These are phyloP conservation scores for Musa acuminata DNA, from an alignment of 176 grass and related monocot species.

Conservation along the genomic window DNA sequence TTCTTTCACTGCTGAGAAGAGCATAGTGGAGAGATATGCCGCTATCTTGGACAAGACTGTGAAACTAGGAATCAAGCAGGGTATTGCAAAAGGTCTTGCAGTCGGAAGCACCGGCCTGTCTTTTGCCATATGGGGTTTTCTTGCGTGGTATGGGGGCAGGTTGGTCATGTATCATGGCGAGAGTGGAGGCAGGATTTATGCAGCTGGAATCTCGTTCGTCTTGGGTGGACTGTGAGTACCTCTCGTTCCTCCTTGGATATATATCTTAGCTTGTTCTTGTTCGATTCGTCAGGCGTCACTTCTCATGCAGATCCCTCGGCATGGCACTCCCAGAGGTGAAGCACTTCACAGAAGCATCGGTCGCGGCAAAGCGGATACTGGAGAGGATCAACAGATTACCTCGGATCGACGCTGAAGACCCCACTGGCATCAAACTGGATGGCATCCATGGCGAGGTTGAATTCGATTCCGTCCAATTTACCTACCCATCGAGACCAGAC, in stretches of 20 bases:
- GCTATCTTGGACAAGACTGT: slow-evolving; percentile 60
- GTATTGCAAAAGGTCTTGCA: slow-evolving; percentile 80
- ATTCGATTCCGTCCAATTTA: slow-evolving; percentile 57
- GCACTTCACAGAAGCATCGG: slow-evolving; percentile 84
- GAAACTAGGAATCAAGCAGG: slow-evolving; percentile 87
- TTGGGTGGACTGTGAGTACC: slow-evolving; percentile 82
- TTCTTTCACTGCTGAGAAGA: slow-evolving; percentile 85
- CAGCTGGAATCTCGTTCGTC: slow-evolving; percentile 90
- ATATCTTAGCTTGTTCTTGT: too few species aligned
- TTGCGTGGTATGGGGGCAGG: slow-evolving; percentile 84
- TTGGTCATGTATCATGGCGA: slow-evolving; percentile 80
- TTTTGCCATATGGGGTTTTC: slow-evolving; percentile 90
- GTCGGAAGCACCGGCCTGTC: slow-evolving; percentile 75
- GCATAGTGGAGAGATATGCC: slow-evolving; percentile 60
- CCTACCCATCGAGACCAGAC: slow-evolving; percentile 82
- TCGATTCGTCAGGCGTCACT: background rate
- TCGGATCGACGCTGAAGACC: slow-evolving; percentile 55
- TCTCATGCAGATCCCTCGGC: slow-evolving; percentile 72
- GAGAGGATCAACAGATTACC: slow-evolving; percentile 65
- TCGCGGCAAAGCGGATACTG: slow-evolving; percentile 70
- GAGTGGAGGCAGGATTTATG: slow-evolving; percentile 82
- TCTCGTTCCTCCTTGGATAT: background rate
- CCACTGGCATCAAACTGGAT: slow-evolving; percentile 40
- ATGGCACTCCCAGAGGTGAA: slow-evolving; percentile 94
- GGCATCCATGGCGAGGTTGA: slow-evolving; percentile 52